A percentile compares a stretch with the other conserved stretches of the same genome.
phyloP scores from a whole-genome alignment of 2,329 filamentous ascomycete species.

The Epichloe scottii region DNA sequence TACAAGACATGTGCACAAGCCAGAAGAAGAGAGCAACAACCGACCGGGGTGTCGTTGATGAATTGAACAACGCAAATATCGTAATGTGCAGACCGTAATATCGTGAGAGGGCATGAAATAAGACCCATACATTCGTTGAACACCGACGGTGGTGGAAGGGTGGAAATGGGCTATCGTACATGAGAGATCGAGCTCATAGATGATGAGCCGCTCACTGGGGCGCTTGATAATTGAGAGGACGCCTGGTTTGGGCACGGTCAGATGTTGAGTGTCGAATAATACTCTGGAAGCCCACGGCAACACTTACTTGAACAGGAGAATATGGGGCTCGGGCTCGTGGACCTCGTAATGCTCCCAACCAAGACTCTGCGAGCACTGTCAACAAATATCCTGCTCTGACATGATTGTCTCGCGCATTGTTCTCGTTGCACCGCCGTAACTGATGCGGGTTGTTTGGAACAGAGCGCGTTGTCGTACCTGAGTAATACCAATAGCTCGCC shows the following conservation, averaged over 20 bases:
- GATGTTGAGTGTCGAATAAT: not conserved
- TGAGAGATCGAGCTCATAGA: constrained; percentile 6
- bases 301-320: constrained; percentile 86
- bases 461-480: constrained; percentile 48
- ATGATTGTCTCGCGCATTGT: not conserved
- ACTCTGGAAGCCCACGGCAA: not conserved
- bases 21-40: constrained; percentile 1
- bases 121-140: constrained; percentile 9
- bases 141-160: constrained; percentile 4
- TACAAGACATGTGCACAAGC: not conserved
- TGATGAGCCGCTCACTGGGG: constrained; percentile 32
- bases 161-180: constrained; percentile 12
- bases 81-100: constrained; percentile 11
- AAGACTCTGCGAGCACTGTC: constrained; percentile 53
- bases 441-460: not conserved
- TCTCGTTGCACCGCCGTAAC: not conserved
- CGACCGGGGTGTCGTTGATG: constrained; percentile 3
- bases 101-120: constrained; percentile 11
- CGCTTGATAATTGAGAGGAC: constrained; percentile 74
- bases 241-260: constrained; percentile 34
- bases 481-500: constrained; percentile 92
- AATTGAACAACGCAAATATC: constrained; percentile 6
- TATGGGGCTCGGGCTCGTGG: constrained; percentile 96
- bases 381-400: not conserved
- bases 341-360: constrained; percentile 99